Evolutionary conservation across 257 asterid species (phyloP).

Genomic region (Marsdenia floribunda): DNA sequence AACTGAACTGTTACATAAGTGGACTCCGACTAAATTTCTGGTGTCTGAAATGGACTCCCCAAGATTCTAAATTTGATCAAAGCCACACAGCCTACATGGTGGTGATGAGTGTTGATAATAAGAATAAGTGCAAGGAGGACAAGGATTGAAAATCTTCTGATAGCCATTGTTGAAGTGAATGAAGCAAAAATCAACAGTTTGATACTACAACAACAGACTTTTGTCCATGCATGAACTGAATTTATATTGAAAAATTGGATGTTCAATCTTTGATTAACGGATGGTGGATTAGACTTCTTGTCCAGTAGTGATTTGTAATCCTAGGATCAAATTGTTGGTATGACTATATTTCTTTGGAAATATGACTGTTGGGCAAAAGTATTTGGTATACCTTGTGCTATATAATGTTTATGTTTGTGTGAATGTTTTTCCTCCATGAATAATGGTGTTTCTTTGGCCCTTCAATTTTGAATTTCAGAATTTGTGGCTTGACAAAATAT

Average conservation of each 20-base stretch:
- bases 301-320: not conserved
- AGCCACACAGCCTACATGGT: not conserved
- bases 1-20: too few relatives aligned
- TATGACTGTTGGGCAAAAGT: not conserved
- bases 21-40: not conserved
- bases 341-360: not conserved
- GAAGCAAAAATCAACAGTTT: not conserved
- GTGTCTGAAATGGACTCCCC: slow-evolving; percentile 12
- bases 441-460: too few relatives aligned
- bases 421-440: too few relatives aligned
- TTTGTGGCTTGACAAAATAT: too few relatives aligned
- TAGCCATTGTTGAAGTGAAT: not conserved
- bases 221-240: not conserved
- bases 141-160: not conserved
- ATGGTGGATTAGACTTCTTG: not conserved
- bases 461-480: too few relatives aligned
- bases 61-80: slow-evolving; percentile 14
- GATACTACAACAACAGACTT: not conserved
- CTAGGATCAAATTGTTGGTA: not conserved
- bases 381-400: too few relatives aligned
- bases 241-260: not conserved
- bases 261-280: not conserved
- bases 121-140: not conserved
- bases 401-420: too few relatives aligned
- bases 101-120: not conserved